Conservation (phyloP, 768 basidiomycete species). For the Tylopilus sp. region DNA sequence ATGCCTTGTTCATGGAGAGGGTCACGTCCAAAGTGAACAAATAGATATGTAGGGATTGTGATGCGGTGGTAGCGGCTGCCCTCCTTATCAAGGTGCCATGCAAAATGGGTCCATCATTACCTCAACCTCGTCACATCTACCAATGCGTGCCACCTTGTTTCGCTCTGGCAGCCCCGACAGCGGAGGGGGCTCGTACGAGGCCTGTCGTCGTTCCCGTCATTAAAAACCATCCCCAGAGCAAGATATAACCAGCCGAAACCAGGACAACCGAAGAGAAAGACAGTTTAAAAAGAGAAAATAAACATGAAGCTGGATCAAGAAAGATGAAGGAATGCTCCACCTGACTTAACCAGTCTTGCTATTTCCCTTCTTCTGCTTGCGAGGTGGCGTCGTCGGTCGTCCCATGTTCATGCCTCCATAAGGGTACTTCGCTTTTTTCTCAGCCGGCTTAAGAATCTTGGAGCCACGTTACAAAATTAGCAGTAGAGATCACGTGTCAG, state of each 20-base stretch:
- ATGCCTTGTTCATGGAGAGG: slow-evolving; percentile 15
- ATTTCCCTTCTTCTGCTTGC: slow-evolving; percentile 97
- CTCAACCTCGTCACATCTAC: slow-evolving; percentile 12
- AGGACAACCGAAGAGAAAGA: slow-evolving; percentile 22
- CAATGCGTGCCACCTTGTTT: slow-evolving; percentile 14
- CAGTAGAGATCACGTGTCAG: slow-evolving; percentile 10
- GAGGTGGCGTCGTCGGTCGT: slow-evolving; percentile 90
- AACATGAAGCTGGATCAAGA: slow-evolving; percentile 27
- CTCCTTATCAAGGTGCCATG: slow-evolving; percentile 22
- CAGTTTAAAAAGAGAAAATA: slow-evolving; percentile 29
- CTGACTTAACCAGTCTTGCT: slow-evolving; percentile 54
- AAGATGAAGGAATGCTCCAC: slow-evolving; percentile 25
- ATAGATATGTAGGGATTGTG: slow-evolving; percentile 33
- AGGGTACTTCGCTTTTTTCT: slow-evolving; percentile 95
- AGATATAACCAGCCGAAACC: slow-evolving; percentile 26
- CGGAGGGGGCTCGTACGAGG: slow-evolving; percentile 10
- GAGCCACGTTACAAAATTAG: not conserved
- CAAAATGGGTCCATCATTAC: slow-evolving; percentile 22
- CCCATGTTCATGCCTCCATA: slow-evolving; percentile 86
- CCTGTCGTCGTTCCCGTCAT: slow-evolving; percentile 18
- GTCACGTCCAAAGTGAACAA: slow-evolving; percentile 27
- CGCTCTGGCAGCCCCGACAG: slow-evolving; percentile 9
- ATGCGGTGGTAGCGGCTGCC: slow-evolving; percentile 12
- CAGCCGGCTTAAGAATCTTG: slow-evolving; percentile 97
- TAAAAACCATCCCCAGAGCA: slow-evolving; percentile 23